Base-by-base conservation (phyloP, 495 filamentous ascomycete species). In the Hypoxylon fragiforme region DNA sequence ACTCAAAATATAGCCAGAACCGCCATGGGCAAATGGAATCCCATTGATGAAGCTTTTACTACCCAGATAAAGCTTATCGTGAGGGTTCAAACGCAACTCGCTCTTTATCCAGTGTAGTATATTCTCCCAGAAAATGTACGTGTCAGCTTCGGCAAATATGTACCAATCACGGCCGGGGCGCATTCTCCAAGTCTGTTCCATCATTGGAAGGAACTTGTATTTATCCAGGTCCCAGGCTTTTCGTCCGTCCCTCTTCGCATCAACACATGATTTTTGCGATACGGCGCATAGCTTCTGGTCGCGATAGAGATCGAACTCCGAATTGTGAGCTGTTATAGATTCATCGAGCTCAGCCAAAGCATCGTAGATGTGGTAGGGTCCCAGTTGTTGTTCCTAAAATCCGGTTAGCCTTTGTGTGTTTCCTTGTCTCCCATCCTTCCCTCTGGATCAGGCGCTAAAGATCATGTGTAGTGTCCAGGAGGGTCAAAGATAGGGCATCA, bases 161-260 rank as follows among this genome's bases (percentile, higher is more conserved):
- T 81, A 89, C 83, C 84, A 89, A 30, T 81, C 75, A 12, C 71
- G 74, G 8, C 76, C 63, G n/a, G 78, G 77, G 9, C 70, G 67
- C 64, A 73, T 67, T 20, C 65, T 60, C 61, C 78, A 79, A 14
- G 83, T 78, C 21, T 80, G 70, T 34, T 81, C 74, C 54, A 87
- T 75, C 74, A 84, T 83, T 3, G 84, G 81, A 4, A 89, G 70
- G 62, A 87, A 87, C 66, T 88, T 89, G 76, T 82, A 88, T 63
- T 85, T 86, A 67, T 89, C 85, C 11, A 86, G 70, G 44, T 74
- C 76, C 84, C 85, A 89, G 15, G 81, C 83, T 35, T 66, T 69
- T 24, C 64, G 60, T 18, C 63, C 54, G 14, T 68, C 58, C 24
- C 48, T 44, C 32, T 60, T 60, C 12, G 58, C 52, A 24, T 68